Evolutionary conservation across 2,329 filamentous ascomycete species (phyloP).

Genomic region (Tolypocladium amazonense): DNA sequence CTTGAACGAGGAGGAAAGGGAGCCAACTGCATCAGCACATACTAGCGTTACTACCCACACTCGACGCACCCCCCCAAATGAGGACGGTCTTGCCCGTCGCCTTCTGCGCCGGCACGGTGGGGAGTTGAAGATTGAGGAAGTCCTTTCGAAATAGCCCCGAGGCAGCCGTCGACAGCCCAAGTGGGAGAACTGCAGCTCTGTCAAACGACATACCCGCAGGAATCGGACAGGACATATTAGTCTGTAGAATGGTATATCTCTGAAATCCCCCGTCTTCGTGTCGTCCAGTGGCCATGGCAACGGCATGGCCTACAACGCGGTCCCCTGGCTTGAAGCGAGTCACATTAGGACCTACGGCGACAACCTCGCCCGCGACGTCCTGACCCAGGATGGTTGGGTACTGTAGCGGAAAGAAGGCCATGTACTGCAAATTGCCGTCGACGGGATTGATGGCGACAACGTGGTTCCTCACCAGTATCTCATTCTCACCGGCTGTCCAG

Average conservation of each 20-base stretch:
- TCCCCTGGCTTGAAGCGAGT: slow-evolving; percentile 11
- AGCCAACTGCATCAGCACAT: background rate
- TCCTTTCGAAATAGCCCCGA: slow-evolving; percentile 11
- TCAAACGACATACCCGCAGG: slow-evolving; percentile 9
- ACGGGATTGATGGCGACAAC: slow-evolving; percentile 22
- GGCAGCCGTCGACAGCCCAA: slow-evolving; percentile 11
- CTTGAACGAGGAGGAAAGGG: background rate
- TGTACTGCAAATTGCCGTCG: slow-evolving; percentile 13
- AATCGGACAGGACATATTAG: slow-evolving; percentile 8
- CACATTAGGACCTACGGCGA: slow-evolving; percentile 15
- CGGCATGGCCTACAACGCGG: slow-evolving; percentile 11
- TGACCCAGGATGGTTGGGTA: slow-evolving; percentile 20
- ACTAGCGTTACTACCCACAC: background rate
- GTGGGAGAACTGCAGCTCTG: slow-evolving; percentile 10
- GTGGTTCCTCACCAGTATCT: slow-evolving; percentile 17
- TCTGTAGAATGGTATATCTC: slow-evolving; percentile 6
- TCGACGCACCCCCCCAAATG: background rate
- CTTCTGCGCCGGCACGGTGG: slow-evolving; percentile 24
- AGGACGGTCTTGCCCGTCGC: background rate
- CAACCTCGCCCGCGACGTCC: slow-evolving; percentile 21
- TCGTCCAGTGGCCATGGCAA: slow-evolving; percentile 20
- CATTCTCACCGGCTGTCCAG: slow-evolving; percentile 1
- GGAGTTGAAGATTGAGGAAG: slow-evolving; percentile 9
- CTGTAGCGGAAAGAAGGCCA: slow-evolving; percentile 8
- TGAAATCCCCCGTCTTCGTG: slow-evolving; percentile 9